A percentile compares a stretch with the other conserved stretches of the same genome.
phyloP scores from a whole-genome alignment of 139 green algal species.

The Edaphochlamys debaryana region DNA sequence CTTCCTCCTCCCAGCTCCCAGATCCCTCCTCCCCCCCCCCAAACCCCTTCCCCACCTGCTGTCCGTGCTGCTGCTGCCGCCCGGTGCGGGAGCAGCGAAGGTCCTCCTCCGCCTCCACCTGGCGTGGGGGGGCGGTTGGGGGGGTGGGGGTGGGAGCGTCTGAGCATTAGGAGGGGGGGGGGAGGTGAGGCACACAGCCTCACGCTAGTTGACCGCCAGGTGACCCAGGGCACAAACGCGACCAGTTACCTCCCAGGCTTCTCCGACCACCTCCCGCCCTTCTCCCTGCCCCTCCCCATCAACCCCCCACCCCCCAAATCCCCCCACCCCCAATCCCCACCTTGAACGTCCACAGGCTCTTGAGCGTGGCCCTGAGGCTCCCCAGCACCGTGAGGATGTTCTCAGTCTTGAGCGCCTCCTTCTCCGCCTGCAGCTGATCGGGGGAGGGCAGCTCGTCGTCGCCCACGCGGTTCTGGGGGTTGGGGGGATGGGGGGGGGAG shows the following conservation, averaged over 20 bases:
- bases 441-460: constrained; percentile 34
- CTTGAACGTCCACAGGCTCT: constrained; percentile 69
- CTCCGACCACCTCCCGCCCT: too few species aligned
- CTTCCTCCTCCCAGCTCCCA: too few species aligned
- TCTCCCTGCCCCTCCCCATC: not conserved
- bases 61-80: constrained; percentile 14
- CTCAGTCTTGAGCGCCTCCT: constrained; percentile 49
- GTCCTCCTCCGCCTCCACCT: constrained; percentile 61
- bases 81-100: constrained; percentile 24
- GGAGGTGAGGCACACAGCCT: too few species aligned
- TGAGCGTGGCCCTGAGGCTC: constrained; percentile 53
- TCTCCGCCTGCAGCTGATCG: constrained; percentile 55
- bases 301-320: too few species aligned
- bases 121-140: not conserved
- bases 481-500: too few species aligned
- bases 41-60: constrained; percentile 13
- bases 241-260: too few species aligned
- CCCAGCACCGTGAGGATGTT: constrained; percentile 66
- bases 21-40: too few species aligned
- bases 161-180: too few species aligned
- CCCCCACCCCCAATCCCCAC: too few species aligned
- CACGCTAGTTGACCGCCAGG: too few species aligned
- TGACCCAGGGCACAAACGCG: too few species aligned
- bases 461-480: constrained; percentile 23
- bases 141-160: not conserved